Base-by-base conservation (phyloP, 2,329 filamentous ascomycete genomes). In the Teratosphaeria zuluensis region DNA sequence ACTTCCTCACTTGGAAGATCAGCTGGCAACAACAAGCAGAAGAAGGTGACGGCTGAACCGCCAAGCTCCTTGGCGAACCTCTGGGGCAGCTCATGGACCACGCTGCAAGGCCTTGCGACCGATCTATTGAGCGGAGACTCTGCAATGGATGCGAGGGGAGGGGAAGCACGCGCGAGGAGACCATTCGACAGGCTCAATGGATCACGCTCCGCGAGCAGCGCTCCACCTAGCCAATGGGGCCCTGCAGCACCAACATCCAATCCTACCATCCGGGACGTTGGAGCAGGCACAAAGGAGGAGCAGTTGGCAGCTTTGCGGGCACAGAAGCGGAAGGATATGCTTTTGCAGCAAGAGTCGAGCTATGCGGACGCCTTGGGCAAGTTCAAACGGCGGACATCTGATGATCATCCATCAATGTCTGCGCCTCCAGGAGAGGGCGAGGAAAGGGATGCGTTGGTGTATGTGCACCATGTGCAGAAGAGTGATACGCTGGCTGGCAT, bases 401-500 rank as follows among this genome's bases (percentile, higher is more conserved):
- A 89, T 66, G 86, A 89, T 53, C 70, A 72, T 38, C 65, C 70
- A 24, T 75, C 75, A 31, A 63, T 68, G n/a, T 80, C 78, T 52
- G 77, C 76, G 21, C 77, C 78, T 21, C 77, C 78, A 14, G 76
- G 75, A 56, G 81, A 85, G 55, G 80, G 84, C 35, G 84, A 87
- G 35, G 80, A 84, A 55, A 81, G 84, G 65, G 88, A 95, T 65
- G 88, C 90, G 24, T 76, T 97, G 62, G 92, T 92, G 19, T 99
- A 97, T 72, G 80, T 97, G 56, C 94, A 99, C 74, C 85, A 88
- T 67, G 90, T 97, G 19, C 82, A 86, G 66, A 83, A 86, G 14
- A 83, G 83, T 52, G 94, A 99, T 74, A 97, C 91, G 1, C 85
- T 97, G 65, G 91, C 92, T 1, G 92, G 94, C 2, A 85, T 99